Base-by-base conservation (phyloP, 139 green algal genomes). In the Volvox reticuliferus region DNA sequence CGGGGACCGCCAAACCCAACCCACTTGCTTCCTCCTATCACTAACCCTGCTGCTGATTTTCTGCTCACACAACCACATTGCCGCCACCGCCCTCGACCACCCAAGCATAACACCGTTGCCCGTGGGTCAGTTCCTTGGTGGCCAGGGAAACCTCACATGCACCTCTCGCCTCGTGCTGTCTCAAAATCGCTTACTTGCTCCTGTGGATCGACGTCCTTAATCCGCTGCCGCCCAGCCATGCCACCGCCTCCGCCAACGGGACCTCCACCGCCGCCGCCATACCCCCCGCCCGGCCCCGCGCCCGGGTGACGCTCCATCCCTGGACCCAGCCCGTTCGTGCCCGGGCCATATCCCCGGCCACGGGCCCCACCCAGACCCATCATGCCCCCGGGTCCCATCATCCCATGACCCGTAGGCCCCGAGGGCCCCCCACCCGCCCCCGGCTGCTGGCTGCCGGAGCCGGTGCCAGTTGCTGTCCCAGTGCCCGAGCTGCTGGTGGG, bases 131-230 rank as follows among this genome's bases (percentile, higher is more conserved):
- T 55, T 9, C 44, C 44, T 55, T 9, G 44, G 44, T 55, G 44
- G 44, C 44, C 5, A 55, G 44, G 9, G 9, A 55, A 55, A 5
- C 44, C 44, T 5, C 44, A 55, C 44, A 9, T 55, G 9, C 44
- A 55, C 44, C 44, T 55, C 44, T 9, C 44, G 44, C 44, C 44
- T 55, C 44, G 44, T 55, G 44, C 44, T 55, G 44, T 9, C 44
- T 55, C 44, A 9, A 5, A 9, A 3, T 62, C 12, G 0, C 85
- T 1, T 32, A 89, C 85, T 71, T 75, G 85, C 44, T 89, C 85
- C 44, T 71, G 36, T 19, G 85, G 85, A 61, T 89, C 85, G 0
- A 89, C 44, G n/a, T 89, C 85, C 69, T 89, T 89, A 44, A 14
- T 32, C 6, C 84, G 36, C 84, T 80, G 67, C 83, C 83, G 35